Percentiles rank a stretch among this genome's conserved stretches.
Conservation (phyloP, 83 land plant species). For the Picea engelmannii region DNA sequence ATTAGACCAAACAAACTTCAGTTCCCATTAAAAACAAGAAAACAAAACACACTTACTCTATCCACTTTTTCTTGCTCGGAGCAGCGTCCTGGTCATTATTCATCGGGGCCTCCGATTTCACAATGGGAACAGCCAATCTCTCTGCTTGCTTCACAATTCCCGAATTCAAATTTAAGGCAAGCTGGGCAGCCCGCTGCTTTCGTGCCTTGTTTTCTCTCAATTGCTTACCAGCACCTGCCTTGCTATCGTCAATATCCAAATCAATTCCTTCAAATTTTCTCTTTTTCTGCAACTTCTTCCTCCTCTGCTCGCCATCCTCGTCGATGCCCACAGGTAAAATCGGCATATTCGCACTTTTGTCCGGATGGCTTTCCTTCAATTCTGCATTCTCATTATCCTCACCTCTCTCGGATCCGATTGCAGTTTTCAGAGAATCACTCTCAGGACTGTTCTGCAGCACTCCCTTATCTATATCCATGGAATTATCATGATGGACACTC, state of each 20-base stretch:
- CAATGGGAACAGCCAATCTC: slow-evolving; percentile 10
- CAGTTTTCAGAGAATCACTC: no score
- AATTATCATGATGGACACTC: background rate
- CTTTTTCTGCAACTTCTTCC: slow-evolving; percentile 12
- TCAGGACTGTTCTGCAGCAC: background rate
- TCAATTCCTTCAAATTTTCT: slow-evolving; percentile 15
- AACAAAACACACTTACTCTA: slow-evolving; percentile 7
- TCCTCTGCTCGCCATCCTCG: background rate
- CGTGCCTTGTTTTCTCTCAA: slow-evolving; percentile 2
- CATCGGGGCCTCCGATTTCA: background rate
- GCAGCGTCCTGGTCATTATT: background rate
- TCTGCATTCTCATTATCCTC: background rate
- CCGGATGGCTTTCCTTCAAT: background rate
- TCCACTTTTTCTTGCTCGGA: slow-evolving; percentile 12
- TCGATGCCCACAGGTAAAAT: background rate
- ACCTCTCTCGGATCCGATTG: background rate
- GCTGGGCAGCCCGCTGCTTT: slow-evolving; percentile 2
- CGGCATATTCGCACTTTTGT: background rate
- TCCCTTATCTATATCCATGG: background rate
- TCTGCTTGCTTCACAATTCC: background rate
- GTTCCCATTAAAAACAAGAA: background rate
- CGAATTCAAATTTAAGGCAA: background rate
- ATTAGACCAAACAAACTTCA: background rate
- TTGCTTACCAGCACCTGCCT: background rate
- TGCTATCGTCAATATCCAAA: slow-evolving; percentile 8